phyloP scores from a whole-genome alignment of 2,329 filamentous ascomycete genomes.

The Lanzia echinophila region DNA sequence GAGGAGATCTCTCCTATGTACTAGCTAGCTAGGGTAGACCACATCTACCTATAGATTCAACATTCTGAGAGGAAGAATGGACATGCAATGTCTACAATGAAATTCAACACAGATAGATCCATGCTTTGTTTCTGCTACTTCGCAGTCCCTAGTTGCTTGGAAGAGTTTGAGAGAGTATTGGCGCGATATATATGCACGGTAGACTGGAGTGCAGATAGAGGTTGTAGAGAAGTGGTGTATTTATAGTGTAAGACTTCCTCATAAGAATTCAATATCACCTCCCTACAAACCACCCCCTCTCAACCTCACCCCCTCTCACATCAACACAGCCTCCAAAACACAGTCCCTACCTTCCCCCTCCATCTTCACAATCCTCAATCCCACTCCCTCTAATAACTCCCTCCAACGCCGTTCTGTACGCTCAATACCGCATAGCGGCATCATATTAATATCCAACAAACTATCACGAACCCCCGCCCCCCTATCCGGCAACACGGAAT shows the following conservation, averaged over 20 bases:
- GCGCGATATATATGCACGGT: no score
- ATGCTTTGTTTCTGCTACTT: no score
- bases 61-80: no score
- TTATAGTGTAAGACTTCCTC: not conserved
- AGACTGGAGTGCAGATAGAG: not conserved
- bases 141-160: no score
- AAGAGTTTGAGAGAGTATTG: no score
- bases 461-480: conserved; percentile 17
- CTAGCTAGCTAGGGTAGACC: no score
- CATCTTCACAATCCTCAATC: conserved; percentile 16
- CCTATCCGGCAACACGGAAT: conserved; percentile 15
- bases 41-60: no score
- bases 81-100: no score
- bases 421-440: conserved; percentile 25
- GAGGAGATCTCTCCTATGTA: no score
- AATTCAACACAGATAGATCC: no score
- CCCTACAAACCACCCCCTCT: no score
- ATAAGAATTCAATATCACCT: not conserved
- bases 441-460: conserved; percentile 9
- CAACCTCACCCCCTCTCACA: not conserved
- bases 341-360: conserved; percentile 9
- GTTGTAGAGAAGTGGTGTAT: not conserved
- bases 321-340: conserved; percentile 2
- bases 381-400: conserved; percentile 12
- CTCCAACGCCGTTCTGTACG: conserved; percentile 34